Base-by-base conservation (phyloP, 1,139 yeast genomes). In the Entelexis paramagnoliae region DNA sequence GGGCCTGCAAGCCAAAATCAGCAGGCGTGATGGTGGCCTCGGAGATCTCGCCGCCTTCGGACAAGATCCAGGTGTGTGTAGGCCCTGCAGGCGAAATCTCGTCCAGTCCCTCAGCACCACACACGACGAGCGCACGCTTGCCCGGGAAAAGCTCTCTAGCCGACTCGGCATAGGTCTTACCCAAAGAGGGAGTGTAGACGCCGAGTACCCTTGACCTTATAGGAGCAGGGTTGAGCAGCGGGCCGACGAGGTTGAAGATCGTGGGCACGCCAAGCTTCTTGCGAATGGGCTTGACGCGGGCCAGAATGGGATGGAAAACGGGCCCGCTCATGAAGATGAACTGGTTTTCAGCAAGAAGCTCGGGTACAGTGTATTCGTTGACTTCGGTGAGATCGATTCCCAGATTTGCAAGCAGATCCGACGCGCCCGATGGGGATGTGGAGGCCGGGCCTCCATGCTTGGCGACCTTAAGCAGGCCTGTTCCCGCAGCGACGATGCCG, bases 401-500 rank as follows among this genome's bases (percentile, higher is more conserved):
- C 39, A 91, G 73, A 32, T 78, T 74, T 39, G 76, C 73, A 63
- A 91, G 75, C 57, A 91, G 72, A 65, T 91, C 98, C 2, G 96
- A 96, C 1, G 97, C 83, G 0, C 98, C 98, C 0, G 95, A 85
- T 1, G 84, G 68, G 0, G 96, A 86, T 0, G 97, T 88, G 0
- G 95, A 81, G 0, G 98, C 97, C 63, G 91, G 91, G 24, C 97
- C 97, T 24, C 98, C 98, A 65, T 91, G 98, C 63, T 80, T 89
- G 66, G 95, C 86, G 17, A 89, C 81, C 26, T 78, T 77, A 48
- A 88, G 67, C 0, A 88, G 88, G 20, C 48, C 47, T 73, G 86
- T 83, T 5, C 98, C 98, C 0, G 96, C 86, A 0, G 89, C 94
- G 5, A 91, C 88, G 50, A 91, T 87, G 0, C 96, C 96, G 0